Evolutionary conservation across 1,284 basidiomycete species (phyloP), one percentile per base, ranked within the genome.

Genomic region (Pseudozyma hubeiensis): DNA sequence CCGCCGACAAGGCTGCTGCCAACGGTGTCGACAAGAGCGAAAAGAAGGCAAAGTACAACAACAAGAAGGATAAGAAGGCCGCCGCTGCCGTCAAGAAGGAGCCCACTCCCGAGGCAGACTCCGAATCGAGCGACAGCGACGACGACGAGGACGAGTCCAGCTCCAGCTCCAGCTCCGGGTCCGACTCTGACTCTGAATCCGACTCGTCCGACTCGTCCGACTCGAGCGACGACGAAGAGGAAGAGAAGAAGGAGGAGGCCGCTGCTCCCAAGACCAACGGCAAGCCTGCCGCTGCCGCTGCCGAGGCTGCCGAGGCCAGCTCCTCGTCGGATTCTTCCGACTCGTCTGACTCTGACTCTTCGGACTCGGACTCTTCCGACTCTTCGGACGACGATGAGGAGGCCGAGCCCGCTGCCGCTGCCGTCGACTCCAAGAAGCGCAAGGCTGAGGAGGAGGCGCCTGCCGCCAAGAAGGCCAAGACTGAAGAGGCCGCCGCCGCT

Each of bases 401-500:
- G 44, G 52, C 56, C 35, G 81, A 84, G 59, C 79, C 83, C 40
- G 77, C 84, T 57, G 75, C 79, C 41, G 75, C 81, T 39, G 61
- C 40, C 70, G 24, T 24, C 35, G 70, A 74, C 35, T 70, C 73
- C 53, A 80, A 82, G 66, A 97, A 97, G 87, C 92, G 94, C 82
- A 97, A 97, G 87, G 92, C 92, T 31, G 90, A 91, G 19, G 89
- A 90, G 46, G 88, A 89, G 45, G 85, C 85, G 31, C 87, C 87
- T 11, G 88, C 90, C 40, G 86, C 90, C 51, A 97, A 97, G 88
- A 97, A 96, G 87, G 88, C 87, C 77, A 96, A 94, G 87, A 86
- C 90, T 53, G 87, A 86, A 8, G 71, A 73, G 45, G 84, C 77
- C 11, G 53, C 44, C 19, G 59, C 34, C 35, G 53, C 68, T 31